A percentile compares a stretch with the other conserved stretches of the same genome.
These are phyloP conservation scores for Ascochyta rabiei DNA, from an alignment of 2,329 filamentous ascomycete genomes.

Conservation along the genomic window DNA sequence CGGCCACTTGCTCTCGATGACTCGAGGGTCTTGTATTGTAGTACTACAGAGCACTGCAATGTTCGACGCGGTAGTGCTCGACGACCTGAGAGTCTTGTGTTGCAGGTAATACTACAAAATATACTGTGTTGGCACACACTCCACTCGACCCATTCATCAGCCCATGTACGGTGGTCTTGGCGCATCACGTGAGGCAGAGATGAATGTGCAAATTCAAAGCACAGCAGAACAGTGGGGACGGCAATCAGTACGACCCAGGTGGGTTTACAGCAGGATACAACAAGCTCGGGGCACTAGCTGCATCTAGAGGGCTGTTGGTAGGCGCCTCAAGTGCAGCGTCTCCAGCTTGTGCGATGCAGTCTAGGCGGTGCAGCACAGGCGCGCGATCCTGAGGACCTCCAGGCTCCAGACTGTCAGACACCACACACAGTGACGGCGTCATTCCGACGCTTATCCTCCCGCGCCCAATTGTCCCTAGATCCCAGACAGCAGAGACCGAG, in stretches of 20 bases:
- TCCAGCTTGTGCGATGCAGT: constrained; percentile 15
- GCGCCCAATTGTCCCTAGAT: constrained; percentile 30
- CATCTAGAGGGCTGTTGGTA: constrained; percentile 6
- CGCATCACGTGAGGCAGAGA: constrained; percentile 1
- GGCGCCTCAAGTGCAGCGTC: neutral
- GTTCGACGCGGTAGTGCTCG: neutral
- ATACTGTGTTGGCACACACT: neutral
- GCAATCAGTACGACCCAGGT: constrained; percentile 2
- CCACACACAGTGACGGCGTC: constrained; percentile 41
- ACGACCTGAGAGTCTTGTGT: neutral
- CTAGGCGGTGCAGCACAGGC: constrained; percentile 28
- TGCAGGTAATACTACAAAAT: too few species aligned
- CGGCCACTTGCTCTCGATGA: neutral
- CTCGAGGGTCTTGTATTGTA: neutral
- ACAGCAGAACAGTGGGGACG: constrained; percentile 7
- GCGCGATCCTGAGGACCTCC: constrained; percentile 19
- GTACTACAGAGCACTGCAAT: neutral
- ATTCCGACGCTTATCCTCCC: constrained; percentile 48
- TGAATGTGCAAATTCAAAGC: neutral
- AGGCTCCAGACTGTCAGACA: constrained; percentile 19
- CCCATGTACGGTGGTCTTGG: neutral
- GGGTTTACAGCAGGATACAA: neutral
- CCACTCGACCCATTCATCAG: neutral
- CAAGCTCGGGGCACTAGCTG: constrained; percentile 4
- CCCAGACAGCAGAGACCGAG: constrained; percentile 32